phyloP scores from a whole-genome alignment of 768 basidiomycete species.

The Xerocomellus chrysenteron region DNA sequence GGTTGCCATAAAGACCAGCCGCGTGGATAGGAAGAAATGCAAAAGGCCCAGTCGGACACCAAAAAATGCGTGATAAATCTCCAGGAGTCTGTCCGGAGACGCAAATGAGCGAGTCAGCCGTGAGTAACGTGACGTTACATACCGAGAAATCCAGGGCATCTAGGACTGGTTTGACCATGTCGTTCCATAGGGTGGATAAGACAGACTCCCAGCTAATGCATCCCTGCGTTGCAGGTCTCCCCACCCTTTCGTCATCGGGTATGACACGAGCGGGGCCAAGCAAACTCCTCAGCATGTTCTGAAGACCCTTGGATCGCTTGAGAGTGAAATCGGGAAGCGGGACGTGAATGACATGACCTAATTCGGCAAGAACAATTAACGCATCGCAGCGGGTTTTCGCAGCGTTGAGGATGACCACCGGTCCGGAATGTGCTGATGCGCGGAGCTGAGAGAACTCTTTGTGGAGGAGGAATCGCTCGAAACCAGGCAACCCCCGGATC shows the following conservation, averaged over 20 bases:
- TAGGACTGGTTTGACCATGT: slow-evolving; percentile 4
- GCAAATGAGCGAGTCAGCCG: neutral
- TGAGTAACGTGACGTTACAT: neutral
- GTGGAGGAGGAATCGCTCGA: slow-evolving; percentile 5
- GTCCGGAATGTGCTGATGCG: neutral
- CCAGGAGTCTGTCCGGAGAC: slow-evolving; percentile 1
- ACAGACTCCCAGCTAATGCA: neutral
- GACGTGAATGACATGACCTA: neutral
- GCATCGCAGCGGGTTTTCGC: slow-evolving; percentile 33
- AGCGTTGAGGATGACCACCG: neutral
- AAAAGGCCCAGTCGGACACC: neutral
- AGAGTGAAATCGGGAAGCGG: neutral
- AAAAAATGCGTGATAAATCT: neutral
- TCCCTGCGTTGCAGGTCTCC: neutral
- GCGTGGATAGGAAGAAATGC: neutral
- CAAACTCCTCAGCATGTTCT: neutral
- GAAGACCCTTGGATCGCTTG: neutral
- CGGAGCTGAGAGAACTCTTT: neutral
- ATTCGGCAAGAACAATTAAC: neutral
- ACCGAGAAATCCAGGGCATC: neutral
- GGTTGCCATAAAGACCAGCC: neutral
- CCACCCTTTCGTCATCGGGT: neutral
- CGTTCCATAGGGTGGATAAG: slow-evolving; percentile 7
- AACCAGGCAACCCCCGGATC: slow-evolving; percentile 1
- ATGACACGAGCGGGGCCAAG: neutral